A percentile compares a stretch with the other conserved stretches of the same genome.
Evolutionary conservation across 129 eudicot species (phyloP).

Genomic region (Helichrysum umbraculigerum): DNA sequence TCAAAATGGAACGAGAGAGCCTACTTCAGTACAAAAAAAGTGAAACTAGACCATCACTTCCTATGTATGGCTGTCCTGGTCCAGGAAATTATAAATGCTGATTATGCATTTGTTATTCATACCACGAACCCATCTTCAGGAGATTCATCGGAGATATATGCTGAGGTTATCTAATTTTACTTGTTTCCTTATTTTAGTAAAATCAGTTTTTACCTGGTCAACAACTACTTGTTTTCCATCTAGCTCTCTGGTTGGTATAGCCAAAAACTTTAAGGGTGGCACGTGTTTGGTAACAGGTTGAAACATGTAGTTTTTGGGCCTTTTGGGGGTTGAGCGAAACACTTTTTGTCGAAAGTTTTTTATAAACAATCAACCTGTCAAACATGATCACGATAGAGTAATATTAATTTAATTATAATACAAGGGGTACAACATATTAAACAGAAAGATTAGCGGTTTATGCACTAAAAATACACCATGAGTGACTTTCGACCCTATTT

Average conservation of each 20-base stretch:
- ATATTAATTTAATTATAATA: too few species aligned
- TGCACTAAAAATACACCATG: neutral
- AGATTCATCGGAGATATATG: constrained; percentile 87
- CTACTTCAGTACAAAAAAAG: constrained; percentile 89
- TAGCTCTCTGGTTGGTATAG: neutral
- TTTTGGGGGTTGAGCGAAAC: neutral
- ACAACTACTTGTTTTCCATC: neutral
- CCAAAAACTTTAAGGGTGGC: neutral
- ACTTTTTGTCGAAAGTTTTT: neutral
- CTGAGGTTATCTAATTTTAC: constrained; percentile 61
- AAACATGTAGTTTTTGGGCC: neutral
- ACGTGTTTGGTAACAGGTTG: neutral
- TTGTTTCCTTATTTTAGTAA: constrained; percentile 2
- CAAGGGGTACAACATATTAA: neutral
- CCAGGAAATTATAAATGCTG: constrained; percentile 94
- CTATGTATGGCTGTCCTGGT: constrained; percentile 99
- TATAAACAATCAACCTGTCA: neutral
- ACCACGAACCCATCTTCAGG: constrained; percentile 98
- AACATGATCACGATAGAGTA: too few species aligned
- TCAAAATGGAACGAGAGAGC: constrained; percentile 99
- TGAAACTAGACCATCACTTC: constrained; percentile 82
- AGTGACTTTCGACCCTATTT: neutral
- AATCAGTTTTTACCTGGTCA: neutral
- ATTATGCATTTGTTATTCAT: constrained; percentile 97
- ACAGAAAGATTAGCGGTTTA: too few species aligned